Percentiles rank a stretch among this genome's conserved stretches.
These are phyloP conservation scores for Sugiyamaella neomexicana DNA, from an alignment of 1,139 yeast genomes.

Conservation along the genomic window DNA sequence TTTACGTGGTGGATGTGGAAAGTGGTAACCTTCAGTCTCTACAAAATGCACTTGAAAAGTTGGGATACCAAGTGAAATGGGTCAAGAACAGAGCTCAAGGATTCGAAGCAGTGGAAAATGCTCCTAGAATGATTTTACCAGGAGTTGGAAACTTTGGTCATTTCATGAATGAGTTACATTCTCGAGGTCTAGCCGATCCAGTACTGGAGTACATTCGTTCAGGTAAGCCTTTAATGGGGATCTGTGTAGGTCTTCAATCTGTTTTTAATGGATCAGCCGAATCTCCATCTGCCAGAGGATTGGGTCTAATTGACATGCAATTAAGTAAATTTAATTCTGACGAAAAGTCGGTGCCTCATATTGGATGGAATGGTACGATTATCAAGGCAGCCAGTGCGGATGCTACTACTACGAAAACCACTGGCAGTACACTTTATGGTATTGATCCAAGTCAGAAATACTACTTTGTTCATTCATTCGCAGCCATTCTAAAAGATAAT, in stretches of 20 bases:
- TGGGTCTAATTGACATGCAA: conserved; percentile 51
- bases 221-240: conserved; percentile 89
- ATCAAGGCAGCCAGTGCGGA: not conserved
- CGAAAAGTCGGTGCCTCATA: conserved; percentile 88
- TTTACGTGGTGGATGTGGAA: conserved; percentile 87
- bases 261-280: conserved; percentile 76
- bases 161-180: conserved; percentile 68
- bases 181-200: conserved; percentile 64
- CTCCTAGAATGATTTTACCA: conserved; percentile 54
- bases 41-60: conserved; percentile 74
- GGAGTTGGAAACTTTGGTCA: conserved; percentile 98
- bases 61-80: conserved; percentile 61
- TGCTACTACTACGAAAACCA: conserved; percentile 17
- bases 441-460: conserved; percentile 67
- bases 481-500: conserved; percentile 56
- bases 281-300: conserved; percentile 61
- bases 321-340: conserved; percentile 59
- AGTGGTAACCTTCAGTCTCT: conserved; percentile 92
- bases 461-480: conserved; percentile 94
- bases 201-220: conserved; percentile 61
- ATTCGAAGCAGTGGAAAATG: conserved; percentile 33
- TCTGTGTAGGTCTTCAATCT: conserved; percentile 93
- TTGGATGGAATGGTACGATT: conserved; percentile 80
- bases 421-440: conserved; percentile 52
- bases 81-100: conserved; percentile 39